Evolutionary conservation across 345 rosid species (phyloP).

Genomic region (Heritiera fomes): DNA sequence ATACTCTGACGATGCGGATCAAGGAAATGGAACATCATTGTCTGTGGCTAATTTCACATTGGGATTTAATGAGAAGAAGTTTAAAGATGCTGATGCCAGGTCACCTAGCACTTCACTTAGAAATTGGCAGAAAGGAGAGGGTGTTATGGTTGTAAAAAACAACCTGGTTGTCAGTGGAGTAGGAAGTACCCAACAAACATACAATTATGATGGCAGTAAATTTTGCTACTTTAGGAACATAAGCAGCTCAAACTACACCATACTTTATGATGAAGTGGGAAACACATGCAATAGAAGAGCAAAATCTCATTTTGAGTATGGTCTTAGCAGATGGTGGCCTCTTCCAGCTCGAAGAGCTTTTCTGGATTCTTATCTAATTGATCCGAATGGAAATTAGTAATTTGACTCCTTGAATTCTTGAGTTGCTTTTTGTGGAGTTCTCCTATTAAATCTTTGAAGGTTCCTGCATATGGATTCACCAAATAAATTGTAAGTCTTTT

Average conservation of each 20-base stretch:
- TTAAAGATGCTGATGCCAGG: conserved; percentile 24
- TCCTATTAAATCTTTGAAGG: neutral
- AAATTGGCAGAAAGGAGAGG: conserved; percentile 62
- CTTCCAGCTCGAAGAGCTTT: conserved; percentile 22
- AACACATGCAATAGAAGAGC: conserved; percentile 30
- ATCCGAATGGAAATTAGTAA: conserved; percentile 14
- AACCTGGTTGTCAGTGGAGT: conserved; percentile 53
- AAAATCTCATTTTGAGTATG: conserved; percentile 8
- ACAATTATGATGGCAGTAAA: conserved; percentile 43
- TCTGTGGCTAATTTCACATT: conserved; percentile 45
- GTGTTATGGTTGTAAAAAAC: conserved; percentile 54
- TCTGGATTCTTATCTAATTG: conserved; percentile 22
- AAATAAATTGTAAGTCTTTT: conserved; percentile 21
- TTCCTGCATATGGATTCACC: conserved; percentile 4
- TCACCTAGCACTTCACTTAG: conserved; percentile 37
- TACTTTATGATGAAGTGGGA: conserved; percentile 51
- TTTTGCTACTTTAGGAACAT: conserved; percentile 76
- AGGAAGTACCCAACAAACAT: conserved; percentile 65
- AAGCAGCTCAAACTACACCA: conserved; percentile 75
- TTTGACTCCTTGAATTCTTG: neutral
- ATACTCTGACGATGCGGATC: conserved; percentile 37
- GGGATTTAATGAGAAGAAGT: conserved; percentile 60
- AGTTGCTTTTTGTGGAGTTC: conserved; percentile 4
- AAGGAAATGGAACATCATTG: conserved; percentile 37
- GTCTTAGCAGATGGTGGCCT: conserved; percentile 15